Evolutionary conservation across 495 filamentous ascomycete species (phyloP), one percentile per base, ranked within the genome.

Genomic region (Hapsidospora chrysogenum): DNA sequence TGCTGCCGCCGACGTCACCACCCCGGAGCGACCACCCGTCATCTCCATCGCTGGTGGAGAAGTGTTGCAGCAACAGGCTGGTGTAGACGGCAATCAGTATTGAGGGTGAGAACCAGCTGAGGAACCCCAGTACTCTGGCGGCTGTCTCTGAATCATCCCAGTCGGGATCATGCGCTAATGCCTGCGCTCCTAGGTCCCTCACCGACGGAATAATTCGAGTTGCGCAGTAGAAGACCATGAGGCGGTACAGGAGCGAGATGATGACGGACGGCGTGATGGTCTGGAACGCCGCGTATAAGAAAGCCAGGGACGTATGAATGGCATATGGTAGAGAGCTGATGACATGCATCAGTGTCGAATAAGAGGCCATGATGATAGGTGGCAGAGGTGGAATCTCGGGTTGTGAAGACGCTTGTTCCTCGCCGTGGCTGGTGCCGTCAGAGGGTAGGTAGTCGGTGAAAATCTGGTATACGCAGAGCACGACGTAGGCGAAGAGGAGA

Each of bases 311-410:
- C 1, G 85, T 82, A 48, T 79, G 81, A 5, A 92, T 73, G 29
- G 82, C 85, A 0, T 73, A 76, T 0, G 89, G 89, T 13, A 97
- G 64, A 8, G 72, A 73, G 21, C 80, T 78, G 23, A 97, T 63
- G n/a, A 82, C 68, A 41, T 92, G 79, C 20, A 94, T 56, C 14
- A 95, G 57, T 2, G 86, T 94, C 26, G 81, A 82, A 57, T 94
- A 97, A 18, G 85, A 93, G n/a, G 85, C 87, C 89, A 97, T 95
- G 51, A 97, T 80, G 32, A 95, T 85, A 0, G 89, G 89, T 2
- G 89, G 89, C 5, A 97, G 68, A 4, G 89, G 89, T 3, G 89
- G 89, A 36, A 97, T 89, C 20, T 92, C 86, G 9, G 76, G 70
- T 36, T 83, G 78, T 23, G 56, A 41, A 4, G 55, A 50, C 5